Base-by-base conservation (phyloP, 164 flowering plant species). In the Litsea cubeba region DNA sequence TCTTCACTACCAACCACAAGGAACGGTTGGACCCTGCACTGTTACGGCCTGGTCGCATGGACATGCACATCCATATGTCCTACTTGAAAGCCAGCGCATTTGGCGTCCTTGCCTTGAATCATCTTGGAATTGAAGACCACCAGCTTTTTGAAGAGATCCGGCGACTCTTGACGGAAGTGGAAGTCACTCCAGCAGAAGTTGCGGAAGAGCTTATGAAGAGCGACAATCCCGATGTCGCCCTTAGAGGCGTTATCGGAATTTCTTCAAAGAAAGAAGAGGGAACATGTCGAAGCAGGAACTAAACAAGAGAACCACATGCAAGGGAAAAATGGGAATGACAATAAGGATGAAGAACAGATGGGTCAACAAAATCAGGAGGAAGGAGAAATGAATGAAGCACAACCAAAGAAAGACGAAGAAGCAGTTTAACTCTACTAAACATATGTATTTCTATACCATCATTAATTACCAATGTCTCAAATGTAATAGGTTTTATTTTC, bases 181-280 rank as follows among this genome's bases (percentile, higher is more conserved):
- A 25, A 51, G 6, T 85, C 88, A 5, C 97, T 11, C 40, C 93
- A 0, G 97, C 93, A 25, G 80, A 91, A 70, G 83, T 91, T 25
- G 87, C 88, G 0, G 90, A 82, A 65, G 82, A 86, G 78, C 71
- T 91, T 15, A 83, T 88, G 89, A 88, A 77, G 79, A 79, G 73
- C n/a, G 88, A 86, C 4, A 82, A 85, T 25, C 75, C 76, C 6
- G 90, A 86, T 17, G 69, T 70, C 11, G 83, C 82, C 0, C 84
- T 91, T 17, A 71, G 54, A 54, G 83, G 79, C 15, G 73, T 91
- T 12, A 60, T 83, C 11, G 65, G n/a, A 77, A 65, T 72, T 83
- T 62, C 80, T 91, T 3, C 72, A 79, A 51, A 15, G 69, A 50
- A 86, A 84, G n/a, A n/a, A n/a, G n/a, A n/a, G n/a, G n/a, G n/a